Evolutionary conservation across 345 rosid genomes (phyloP), one percentile per base, ranked within the genome.

Genomic region (Litchi chinensis): DNA sequence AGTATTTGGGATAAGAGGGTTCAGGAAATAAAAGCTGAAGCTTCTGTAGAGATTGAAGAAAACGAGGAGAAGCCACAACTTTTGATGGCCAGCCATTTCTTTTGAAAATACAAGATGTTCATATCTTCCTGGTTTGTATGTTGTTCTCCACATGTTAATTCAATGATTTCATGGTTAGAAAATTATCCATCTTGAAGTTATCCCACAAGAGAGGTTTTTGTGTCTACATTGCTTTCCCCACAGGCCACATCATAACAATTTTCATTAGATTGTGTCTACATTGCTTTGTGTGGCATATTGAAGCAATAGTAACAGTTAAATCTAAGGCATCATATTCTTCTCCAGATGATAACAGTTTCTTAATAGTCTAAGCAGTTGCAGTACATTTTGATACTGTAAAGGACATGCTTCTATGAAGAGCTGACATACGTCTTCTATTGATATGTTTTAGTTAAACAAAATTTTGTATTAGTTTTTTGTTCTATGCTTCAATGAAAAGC

Each of bases 81-180:
- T 79, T 87, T 95, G 85, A 88, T 95, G 91, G 93, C 97, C 73
- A 85, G 91, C 64, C 99, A 95, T 90, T 95, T 95, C 86, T 83
- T 93, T 54, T 95, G 80, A 88, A 69, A 44, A 68, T 44, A 76
- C 67, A 65, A 54, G 69, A 72, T 78, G 74, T 48, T 50, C 13
- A 24, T 19, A 56, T 24, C 32, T 62, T 39, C 78, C 24, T 57
- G 59, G 48, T 74, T 68, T 56, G 4, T 64, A 0, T 75, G 46
- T 60, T 26, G 57, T 63, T 64, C 69, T 75, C 4, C 1, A 63
- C 44, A 46, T 46, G 26, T 43, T 21, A 15, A 57, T 37, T 5
- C 18, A n/a, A 39, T 11, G 22, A n/a, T 57, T 48, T 13, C n/a
- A 54, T 54, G n/a, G 57, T 52, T 52, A 52, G n/a, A 54, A 16